Evolutionary conservation across 1,139 yeast genomes (phyloP).

Genomic region (Lodderomyces metapsilosis): DNA sequence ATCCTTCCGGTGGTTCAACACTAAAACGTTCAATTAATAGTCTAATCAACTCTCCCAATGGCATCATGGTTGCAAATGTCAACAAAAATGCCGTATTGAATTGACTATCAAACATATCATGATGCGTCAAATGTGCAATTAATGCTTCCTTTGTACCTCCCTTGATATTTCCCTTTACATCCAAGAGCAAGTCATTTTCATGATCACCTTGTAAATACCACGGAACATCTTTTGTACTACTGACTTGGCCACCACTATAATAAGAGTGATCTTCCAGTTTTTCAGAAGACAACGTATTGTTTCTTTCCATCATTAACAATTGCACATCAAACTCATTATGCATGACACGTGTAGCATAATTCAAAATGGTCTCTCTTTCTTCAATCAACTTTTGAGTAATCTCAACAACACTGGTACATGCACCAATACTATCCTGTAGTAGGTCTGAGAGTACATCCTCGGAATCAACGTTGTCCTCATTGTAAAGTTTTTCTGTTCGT

Average conservation of each 20-base stretch:
- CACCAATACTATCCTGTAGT: slow-evolving; percentile 45
- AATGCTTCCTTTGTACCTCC: slow-evolving; percentile 87
- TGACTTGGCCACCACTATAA: slow-evolving; percentile 36
- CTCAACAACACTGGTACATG: slow-evolving; percentile 42
- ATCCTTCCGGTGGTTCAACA: slow-evolving; percentile 82
- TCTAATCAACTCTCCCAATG: slow-evolving; percentile 63
- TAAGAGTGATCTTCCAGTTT: slow-evolving; percentile 36
- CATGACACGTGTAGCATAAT: slow-evolving; percentile 76
- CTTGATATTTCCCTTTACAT: slow-evolving; percentile 68
- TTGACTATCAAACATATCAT: slow-evolving; percentile 62
- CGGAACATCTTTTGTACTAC: slow-evolving; percentile 48
- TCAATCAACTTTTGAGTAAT: slow-evolving; percentile 60
- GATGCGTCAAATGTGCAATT: slow-evolving; percentile 81
- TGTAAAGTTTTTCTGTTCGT: slow-evolving; percentile 37
- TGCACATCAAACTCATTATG: slow-evolving; percentile 68
- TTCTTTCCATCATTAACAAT: slow-evolving; percentile 58
- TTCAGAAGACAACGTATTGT: slow-evolving; percentile 48
- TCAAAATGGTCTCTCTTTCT: slow-evolving; percentile 66
- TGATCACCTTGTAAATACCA: slow-evolving; percentile 85
- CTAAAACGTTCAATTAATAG: slow-evolving; percentile 66
- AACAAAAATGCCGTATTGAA: slow-evolving; percentile 72
- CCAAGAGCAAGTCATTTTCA: slow-evolving; percentile 70
- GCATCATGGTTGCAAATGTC: slow-evolving; percentile 75
- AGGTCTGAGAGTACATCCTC: slow-evolving; percentile 39
- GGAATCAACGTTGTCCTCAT: slow-evolving; percentile 33